phyloP scores from a whole-genome alignment of 1,139 yeast species.

The Pichia sp. region DNA sequence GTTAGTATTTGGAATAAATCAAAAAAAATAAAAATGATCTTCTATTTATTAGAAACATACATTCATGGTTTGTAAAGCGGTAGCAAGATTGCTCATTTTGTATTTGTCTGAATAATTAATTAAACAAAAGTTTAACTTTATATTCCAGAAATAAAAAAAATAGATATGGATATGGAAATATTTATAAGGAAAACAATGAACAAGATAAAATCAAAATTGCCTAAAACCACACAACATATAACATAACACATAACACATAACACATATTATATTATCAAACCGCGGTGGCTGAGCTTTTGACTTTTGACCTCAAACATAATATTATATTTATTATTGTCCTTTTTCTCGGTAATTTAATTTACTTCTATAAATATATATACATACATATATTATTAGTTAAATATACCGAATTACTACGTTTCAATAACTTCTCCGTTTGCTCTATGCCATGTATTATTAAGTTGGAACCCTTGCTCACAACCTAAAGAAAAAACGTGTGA shows the following conservation, averaged over 20 bases:
- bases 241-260: too few relatives aligned
- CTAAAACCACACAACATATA: too few relatives aligned
- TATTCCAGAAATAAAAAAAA: not conserved
- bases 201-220: not conserved
- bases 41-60: slow-evolving; percentile 17
- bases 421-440: slow-evolving; percentile 38
- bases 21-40: not conserved
- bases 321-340: too few relatives aligned
- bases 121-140: not conserved
- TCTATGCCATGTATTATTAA: slow-evolving; percentile 36
- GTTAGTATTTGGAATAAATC: slow-evolving; percentile 5
- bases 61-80: slow-evolving; percentile 27
- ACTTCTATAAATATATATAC: too few relatives aligned
- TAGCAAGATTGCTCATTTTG: slow-evolving; percentile 14
- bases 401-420: not conserved
- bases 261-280: too few relatives aligned
- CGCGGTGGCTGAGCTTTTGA: not conserved
- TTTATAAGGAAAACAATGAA: not conserved
- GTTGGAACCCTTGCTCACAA: slow-evolving; percentile 39
- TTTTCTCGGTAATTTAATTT: too few relatives aligned
- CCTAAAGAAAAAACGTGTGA: slow-evolving; percentile 39
- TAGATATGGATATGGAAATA: not conserved
- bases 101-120: too few relatives aligned
- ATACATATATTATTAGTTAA: too few relatives aligned
- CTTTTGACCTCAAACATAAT: too few relatives aligned